Evolutionary conservation across 306 rosid species (phyloP).

Genomic region (Castanospermum australe): DNA sequence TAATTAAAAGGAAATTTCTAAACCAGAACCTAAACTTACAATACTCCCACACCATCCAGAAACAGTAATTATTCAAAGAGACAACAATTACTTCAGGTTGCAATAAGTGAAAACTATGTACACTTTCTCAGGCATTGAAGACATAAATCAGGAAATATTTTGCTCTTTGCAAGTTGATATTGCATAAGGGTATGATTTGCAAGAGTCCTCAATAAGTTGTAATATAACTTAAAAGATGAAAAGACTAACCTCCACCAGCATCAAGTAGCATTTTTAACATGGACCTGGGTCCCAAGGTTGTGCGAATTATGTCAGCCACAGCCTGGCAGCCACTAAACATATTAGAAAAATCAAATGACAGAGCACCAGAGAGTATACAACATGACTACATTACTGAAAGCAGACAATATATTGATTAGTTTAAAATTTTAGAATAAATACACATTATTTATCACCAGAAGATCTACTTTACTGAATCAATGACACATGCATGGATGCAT

Average conservation of each 20-base stretch:
- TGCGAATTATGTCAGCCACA: constrained; percentile 79
- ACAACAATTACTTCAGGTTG: background rate
- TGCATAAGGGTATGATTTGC: background rate
- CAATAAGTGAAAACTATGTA: background rate
- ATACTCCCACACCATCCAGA: background rate
- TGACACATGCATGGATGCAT: background rate
- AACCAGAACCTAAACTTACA: background rate
- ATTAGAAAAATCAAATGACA: background rate
- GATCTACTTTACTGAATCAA: background rate
- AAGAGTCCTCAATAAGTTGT: background rate
- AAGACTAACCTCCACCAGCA: constrained; percentile 55
- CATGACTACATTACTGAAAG: background rate
- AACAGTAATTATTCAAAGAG: background rate
- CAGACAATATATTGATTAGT: background rate
- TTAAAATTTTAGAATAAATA: background rate
- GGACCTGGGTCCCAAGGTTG: constrained; percentile 83
- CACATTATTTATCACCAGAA: background rate
- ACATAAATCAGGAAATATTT: background rate
- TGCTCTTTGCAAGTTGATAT: background rate
- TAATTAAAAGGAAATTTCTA: background rate
- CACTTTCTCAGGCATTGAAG: background rate
- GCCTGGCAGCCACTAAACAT: constrained; percentile 42
- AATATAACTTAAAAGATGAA: background rate
- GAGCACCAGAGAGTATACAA: background rate
- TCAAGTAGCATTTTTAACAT: constrained; percentile 83